These are phyloP conservation scores for Annulohypoxylon bovei DNA, from an alignment of 495 filamentous ascomycete species.

Conservation along the genomic window DNA sequence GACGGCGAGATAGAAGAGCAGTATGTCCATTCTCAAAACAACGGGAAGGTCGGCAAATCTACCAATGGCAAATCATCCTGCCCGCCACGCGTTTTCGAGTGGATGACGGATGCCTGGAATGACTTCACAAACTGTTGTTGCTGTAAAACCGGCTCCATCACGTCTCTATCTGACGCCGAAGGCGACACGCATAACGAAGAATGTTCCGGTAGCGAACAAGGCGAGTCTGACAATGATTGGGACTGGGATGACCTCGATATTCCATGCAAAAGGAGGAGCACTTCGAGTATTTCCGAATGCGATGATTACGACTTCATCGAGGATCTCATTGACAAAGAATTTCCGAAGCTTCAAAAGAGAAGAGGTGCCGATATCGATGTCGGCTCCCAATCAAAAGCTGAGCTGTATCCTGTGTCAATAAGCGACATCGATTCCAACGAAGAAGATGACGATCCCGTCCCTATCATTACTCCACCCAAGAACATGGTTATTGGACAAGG, in stretches of 20 bases:
- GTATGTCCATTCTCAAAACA: not conserved
- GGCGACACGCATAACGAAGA: not conserved
- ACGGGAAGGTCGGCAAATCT: not conserved
- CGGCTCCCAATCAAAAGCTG: not conserved
- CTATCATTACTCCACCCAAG: conserved; percentile 38
- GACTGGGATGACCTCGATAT: conserved; percentile 37
- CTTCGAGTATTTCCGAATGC: not conserved
- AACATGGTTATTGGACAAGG: conserved; percentile 28
- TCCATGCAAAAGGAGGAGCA: not conserved
- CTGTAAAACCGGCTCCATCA: conserved; percentile 7
- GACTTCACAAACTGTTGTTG: conserved; percentile 23
- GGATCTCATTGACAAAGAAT: conserved; percentile 29
- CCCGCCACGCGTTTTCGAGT: conserved; percentile 10
- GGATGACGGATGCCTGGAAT: conserved; percentile 31
- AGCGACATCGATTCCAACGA: not conserved
- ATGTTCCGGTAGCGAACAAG: not conserved
- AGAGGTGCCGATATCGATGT: not conserved
- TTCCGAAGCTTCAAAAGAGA: conserved; percentile 20
- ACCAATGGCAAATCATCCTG: not conserved
- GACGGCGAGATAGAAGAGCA: conserved; percentile 28
- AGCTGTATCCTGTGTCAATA: not conserved
- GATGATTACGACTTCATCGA: conserved; percentile 31
- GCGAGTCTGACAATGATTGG: not conserved
- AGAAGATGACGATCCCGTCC: conserved; percentile 13
- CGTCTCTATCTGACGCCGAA: not conserved